Evolutionary conservation across 164 flowering plant species (phyloP), one percentile per base, ranked within the genome.

Genomic region (Aristolochia californica): DNA sequence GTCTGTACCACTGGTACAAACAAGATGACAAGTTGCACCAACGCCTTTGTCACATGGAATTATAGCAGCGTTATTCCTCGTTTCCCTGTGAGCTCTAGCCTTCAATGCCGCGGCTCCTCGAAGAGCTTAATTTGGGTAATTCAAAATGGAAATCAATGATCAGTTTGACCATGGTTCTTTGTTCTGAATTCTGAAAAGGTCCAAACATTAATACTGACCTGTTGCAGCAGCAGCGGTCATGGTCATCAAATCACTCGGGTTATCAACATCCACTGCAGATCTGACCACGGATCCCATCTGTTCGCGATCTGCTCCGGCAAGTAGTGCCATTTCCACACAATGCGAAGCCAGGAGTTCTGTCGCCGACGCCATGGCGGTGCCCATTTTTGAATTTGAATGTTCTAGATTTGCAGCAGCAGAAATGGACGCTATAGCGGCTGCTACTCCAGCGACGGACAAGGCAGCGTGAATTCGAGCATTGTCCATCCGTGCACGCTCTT

Each of bases 151-250:
- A 49, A 27, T 24, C 17, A 2, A 51, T 2, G 23, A 20, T 51
- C 23, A 24, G 21, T 23, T 5, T 51, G 13, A 51, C 5, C 11
- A 51, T 15, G 15, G 16, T 18, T 14, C 4, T 50, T 20, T 8
- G 5, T 2, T 20, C 2, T 22, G 2, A 51, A 13, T 24, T 20
- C 16, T 17, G 55, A 5, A 4, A 1, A 24, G 9, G 5, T 20
- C 23, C 1, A 51, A 21, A 21, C 8, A 15, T n/a, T 21, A 5
- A n/a, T 22, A 23, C 2, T 23, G n/a, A 91, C 98, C 98, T 59
- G 99, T 93, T 51, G 99, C 99, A 50, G 99, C 96, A 21, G 95
- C 89, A 49, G 98, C 97, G 11, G 97, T 93, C 18, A 93, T 85
- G 53, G 95, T 93, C 72, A 83, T 71, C 2, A 91, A 81, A 73